Percentiles rank a stretch among this genome's conserved stretches.
These are phyloP conservation scores for Trichoderma asperellum DNA, from an alignment of 2,329 filamentous ascomycete species.

Conservation along the genomic window DNA sequence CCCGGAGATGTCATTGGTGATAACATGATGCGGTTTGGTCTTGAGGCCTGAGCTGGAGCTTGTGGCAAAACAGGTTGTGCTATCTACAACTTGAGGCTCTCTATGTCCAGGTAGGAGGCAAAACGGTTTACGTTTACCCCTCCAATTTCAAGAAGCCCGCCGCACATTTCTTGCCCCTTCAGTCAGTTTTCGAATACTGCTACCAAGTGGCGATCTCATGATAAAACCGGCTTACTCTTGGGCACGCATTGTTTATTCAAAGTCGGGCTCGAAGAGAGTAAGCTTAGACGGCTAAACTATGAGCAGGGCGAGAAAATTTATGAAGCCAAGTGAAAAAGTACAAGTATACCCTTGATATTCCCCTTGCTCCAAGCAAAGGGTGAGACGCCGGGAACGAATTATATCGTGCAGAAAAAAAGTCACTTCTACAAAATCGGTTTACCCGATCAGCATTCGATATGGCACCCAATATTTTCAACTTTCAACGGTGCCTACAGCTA, in stretches of 20 bases:
- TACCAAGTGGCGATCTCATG: background rate
- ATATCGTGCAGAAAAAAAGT: background rate
- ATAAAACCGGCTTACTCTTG: background rate
- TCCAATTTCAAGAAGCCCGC: background rate
- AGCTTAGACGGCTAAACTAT: background rate
- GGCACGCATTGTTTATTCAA: background rate
- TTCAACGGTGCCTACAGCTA: too few relatives aligned
- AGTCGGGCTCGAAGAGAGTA: background rate
- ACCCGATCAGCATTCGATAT: background rate
- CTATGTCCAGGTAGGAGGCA: background rate
- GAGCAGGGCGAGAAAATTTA: background rate
- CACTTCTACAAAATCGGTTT: background rate
- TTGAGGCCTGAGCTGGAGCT: background rate
- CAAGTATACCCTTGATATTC: background rate
- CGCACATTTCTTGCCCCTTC: background rate
- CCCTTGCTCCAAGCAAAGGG: background rate
- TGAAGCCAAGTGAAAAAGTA: background rate
- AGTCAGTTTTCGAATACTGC: background rate
- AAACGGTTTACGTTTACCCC: background rate
- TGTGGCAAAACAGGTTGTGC: conserved; percentile 1
- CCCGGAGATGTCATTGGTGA: conserved; percentile 7
- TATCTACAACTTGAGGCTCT: background rate
- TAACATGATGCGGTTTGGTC: background rate
- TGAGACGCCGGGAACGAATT: background rate
- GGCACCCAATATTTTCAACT: background rate